These are phyloP conservation scores for Domatiomyces globalis DNA, from an alignment of 2,329 filamentous ascomycete genomes.

Conservation along the genomic window DNA sequence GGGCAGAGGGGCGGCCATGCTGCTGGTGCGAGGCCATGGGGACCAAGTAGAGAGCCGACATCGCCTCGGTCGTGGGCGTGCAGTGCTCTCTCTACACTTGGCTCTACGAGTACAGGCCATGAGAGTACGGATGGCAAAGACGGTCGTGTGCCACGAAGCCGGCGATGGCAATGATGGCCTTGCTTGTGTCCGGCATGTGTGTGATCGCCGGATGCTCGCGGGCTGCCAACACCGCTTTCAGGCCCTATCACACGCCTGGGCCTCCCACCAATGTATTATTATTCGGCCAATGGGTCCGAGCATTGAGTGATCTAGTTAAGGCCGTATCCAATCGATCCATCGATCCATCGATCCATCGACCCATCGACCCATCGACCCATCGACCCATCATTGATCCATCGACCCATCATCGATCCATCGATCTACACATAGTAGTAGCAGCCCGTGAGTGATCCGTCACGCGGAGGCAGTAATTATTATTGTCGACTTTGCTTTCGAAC, in stretches of 20 bases:
- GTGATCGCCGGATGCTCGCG: neutral
- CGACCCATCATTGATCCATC: neutral
- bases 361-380: neutral
- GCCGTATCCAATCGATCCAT: neutral
- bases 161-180: too few relatives aligned
- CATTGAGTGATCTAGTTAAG: neutral
- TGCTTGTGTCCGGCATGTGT: neutral
- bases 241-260: too few relatives aligned
- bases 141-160: too few relatives aligned
- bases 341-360: neutral
- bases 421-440: too few relatives aligned
- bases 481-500: too few relatives aligned
- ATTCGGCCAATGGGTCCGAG: neutral
- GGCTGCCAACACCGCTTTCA: neutral
- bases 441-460: too few relatives aligned
- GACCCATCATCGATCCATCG: too few relatives aligned
- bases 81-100: neutral
- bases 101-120: too few relatives aligned
- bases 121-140: too few relatives aligned
- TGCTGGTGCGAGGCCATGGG: neutral
- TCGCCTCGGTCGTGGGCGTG: neutral
- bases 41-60: neutral
- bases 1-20: neutral
- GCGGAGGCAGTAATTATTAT: too few relatives aligned
- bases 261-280: neutral